Evolutionary conservation across 306 rosid genomes (phyloP), one percentile per base, ranked within the genome.

Genomic region (Neltuma alba): DNA sequence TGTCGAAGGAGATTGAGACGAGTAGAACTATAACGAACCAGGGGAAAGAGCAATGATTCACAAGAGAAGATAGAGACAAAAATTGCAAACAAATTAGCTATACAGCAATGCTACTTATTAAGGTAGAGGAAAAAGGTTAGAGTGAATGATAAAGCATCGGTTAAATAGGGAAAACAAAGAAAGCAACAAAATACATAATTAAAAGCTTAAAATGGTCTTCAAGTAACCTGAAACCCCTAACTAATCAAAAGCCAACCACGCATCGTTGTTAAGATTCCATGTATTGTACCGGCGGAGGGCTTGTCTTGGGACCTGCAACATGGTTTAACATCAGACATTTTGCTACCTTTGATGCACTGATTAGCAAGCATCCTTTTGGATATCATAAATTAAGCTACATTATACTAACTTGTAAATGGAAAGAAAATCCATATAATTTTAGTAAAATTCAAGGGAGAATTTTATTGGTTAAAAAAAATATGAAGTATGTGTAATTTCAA

Each of bases 261-360:
- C 23, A 69, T 55, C 42, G 45, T 25, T 40, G 36, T 78, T 91
- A 92, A 73, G 89, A 86, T 86, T 94, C 97, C 97, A 92, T 94
- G 89, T 86, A 86, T 64, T 92, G 97, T 47, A 90, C 84, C 6
- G 93, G 73, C 33, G 98, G 98, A 57, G 97, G 94, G 79, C 88
- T 85, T 50, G 84, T 89, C 84, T 83, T 89, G 7, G 85, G 77
- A 81, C 88, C 98, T 94, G 92, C 91, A 90, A 74, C 34, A 70
- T 64, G 31, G 73, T 58, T 82, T 55, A 37, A 21, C 41, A 83
- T 73, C 37, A 83, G 38, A 76, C 67, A 64, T 23, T 30, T 81
- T 72, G 42, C 50, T 20, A 80, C 48, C 61, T 45, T 30, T 77
- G 47, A 52, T 60, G 45, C 64, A 47, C 20, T 13, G 58, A n/a